phyloP scores from a whole-genome alignment of 345 rosid genomes.

The Eucalyptus decipiens region DNA sequence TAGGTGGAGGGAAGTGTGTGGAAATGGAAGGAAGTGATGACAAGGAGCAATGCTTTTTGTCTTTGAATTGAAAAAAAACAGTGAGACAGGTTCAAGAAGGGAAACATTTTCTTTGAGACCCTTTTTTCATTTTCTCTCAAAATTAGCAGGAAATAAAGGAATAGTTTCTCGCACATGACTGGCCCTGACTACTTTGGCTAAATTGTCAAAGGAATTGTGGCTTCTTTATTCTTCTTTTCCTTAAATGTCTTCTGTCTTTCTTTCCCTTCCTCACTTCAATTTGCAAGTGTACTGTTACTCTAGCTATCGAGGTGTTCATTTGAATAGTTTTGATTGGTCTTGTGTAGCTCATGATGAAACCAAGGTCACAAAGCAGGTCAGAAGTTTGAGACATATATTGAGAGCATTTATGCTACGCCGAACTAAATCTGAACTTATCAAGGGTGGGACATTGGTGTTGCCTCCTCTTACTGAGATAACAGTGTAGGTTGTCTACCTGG shows the following conservation, averaged over 20 bases:
- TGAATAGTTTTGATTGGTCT: background rate
- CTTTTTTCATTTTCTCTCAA: background rate
- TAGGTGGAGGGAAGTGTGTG: background rate
- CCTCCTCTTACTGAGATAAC: constrained; percentile 86
- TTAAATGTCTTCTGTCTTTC: background rate
- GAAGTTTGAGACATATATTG: constrained; percentile 40
- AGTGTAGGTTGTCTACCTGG: constrained; percentile 25
- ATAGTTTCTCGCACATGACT: background rate
- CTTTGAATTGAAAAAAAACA: background rate
- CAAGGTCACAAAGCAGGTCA: constrained; percentile 27
- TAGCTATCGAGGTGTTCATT: background rate
- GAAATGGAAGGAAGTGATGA: background rate
- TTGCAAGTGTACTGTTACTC: background rate
- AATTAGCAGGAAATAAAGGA: background rate
- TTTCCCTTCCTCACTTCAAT: background rate
- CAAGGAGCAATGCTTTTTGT: background rate
- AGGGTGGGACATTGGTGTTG: constrained; percentile 55
- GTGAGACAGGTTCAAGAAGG: background rate
- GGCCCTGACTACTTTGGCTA: background rate
- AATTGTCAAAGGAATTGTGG: background rate
- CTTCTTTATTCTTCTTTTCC: background rate
- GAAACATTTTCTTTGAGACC: background rate
- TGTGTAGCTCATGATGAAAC: constrained; percentile 25
- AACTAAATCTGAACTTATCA: constrained; percentile 63
- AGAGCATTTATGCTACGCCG: constrained; percentile 85